Evolutionary conservation across 1,284 basidiomycete species (phyloP).

Genomic region (Tetrapyrgos nigripes): DNA sequence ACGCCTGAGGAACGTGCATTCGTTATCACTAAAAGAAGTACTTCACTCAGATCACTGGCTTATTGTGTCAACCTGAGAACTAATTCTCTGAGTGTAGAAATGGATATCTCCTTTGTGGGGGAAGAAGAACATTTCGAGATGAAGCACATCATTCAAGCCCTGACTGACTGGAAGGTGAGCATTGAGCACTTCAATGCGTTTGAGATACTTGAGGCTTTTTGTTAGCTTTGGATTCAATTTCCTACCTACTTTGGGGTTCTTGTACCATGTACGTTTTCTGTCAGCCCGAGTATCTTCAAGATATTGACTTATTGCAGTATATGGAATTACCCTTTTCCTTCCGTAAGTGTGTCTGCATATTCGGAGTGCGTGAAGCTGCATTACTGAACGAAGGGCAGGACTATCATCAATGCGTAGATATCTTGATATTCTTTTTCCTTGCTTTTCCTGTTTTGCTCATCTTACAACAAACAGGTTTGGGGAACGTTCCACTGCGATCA

Average conservation of each 20-base stretch:
- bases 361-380: neutral
- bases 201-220: no score
- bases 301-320: conserved; percentile 3
- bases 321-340: conserved; percentile 41
- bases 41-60: conserved; percentile 23
- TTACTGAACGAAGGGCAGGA: conserved; percentile 40
- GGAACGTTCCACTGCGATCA: conserved; percentile 53
- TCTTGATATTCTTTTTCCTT: neutral
- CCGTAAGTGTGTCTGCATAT: no score
- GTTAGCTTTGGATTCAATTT: conserved; percentile 62
- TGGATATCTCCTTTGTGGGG: conserved; percentile 67
- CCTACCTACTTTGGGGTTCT: conserved; percentile 66
- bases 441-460: neutral
- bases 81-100: conserved; percentile 43
- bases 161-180: conserved; percentile 70
- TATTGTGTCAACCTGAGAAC: neutral
- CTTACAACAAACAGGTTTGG: conserved; percentile 58
- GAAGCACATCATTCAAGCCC: conserved; percentile 57
- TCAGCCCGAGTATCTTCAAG: no score
- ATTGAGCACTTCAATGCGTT: no score
- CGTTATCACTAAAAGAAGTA: conserved; percentile 66
- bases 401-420: conserved; percentile 63
- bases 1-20: conserved; percentile 64
- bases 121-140: conserved; percentile 67
- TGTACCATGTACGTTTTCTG: conserved; percentile 54